Conservation (phyloP, 306 rosid genomes). For the Urtica urens region DNA sequence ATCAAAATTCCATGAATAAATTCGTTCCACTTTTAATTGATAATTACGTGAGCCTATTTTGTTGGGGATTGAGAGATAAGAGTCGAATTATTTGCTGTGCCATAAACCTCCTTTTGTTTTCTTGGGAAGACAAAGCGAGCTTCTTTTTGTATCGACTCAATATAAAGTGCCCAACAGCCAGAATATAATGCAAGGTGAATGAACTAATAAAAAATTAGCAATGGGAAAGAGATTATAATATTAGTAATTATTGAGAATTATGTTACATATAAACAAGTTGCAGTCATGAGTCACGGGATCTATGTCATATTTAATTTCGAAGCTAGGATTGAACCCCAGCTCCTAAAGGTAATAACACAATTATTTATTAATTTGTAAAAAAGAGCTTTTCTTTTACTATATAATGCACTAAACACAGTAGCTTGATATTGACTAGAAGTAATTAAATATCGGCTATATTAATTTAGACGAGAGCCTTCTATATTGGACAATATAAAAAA, state of each 20-base stretch:
- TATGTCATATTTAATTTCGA: constrained; percentile 18
- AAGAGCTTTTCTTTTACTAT: constrained; percentile 23
- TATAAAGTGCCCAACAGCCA: constrained; percentile 76
- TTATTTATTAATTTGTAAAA: constrained; percentile 8
- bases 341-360: neutral
- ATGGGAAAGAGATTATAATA: constrained; percentile 25
- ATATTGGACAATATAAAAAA: too few species aligned
- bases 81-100: constrained; percentile 18
- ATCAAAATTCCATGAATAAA: neutral
- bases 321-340: constrained; percentile 21
- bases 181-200: constrained; percentile 39
- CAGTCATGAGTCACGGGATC: constrained; percentile 58
- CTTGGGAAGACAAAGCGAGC: constrained; percentile 22
- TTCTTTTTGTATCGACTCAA: constrained; percentile 25
- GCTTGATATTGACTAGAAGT: constrained; percentile 20
- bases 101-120: constrained; percentile 5
- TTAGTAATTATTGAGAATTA: constrained; percentile 31
- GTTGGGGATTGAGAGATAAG: constrained; percentile 9
- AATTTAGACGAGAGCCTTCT: neutral
- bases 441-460: constrained; percentile 1
- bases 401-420: constrained; percentile 12
- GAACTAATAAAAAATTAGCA: constrained; percentile 13
- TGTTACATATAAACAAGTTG: constrained; percentile 37
- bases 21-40: neutral
- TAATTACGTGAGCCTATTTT: constrained; percentile 9